Percentiles rank a stretch among this genome's conserved stretches.
Evolutionary conservation across 2,329 filamentous ascomycete genomes (phyloP).

Genomic region (Neurospora sp.): DNA sequence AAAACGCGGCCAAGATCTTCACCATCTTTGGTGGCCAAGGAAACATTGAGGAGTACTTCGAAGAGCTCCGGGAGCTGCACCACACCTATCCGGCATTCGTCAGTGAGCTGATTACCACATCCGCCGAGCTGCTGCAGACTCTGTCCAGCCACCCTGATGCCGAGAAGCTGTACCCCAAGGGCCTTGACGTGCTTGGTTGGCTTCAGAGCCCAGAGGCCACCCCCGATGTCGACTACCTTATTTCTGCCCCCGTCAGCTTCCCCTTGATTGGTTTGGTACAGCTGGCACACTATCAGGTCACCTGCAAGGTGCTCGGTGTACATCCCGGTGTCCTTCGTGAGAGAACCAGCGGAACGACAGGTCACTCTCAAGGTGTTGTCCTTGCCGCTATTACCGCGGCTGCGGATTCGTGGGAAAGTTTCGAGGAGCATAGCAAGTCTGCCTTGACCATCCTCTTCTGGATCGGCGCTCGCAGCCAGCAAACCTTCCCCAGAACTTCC

Average conservation of each 20-base stretch:
- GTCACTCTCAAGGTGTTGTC: conserved; percentile 93
- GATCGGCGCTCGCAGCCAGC: conserved; percentile 95
- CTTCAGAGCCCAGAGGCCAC: conserved; percentile 80
- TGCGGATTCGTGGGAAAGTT: conserved; percentile 87
- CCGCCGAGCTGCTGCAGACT: conserved; percentile 78
- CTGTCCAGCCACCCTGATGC: conserved; percentile 75
- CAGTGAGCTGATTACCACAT: conserved; percentile 68
- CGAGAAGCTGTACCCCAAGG: conserved; percentile 94
- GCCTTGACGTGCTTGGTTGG: conserved; percentile 92
- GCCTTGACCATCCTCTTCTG: conserved; percentile 93
- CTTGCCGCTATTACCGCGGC: conserved; percentile 87
- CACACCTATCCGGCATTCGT: conserved; percentile 86
- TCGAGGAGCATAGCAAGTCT: conserved; percentile 66
- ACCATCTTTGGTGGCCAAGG: conserved; percentile 94
- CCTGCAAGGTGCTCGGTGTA: conserved; percentile 81
- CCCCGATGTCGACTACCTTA: conserved; percentile 86
- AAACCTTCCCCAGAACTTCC: conserved; percentile 91
- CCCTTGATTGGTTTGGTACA: conserved; percentile 94
- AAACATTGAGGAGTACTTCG: conserved; percentile 99
- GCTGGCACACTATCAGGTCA: conserved; percentile 89
- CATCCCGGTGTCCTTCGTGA: conserved; percentile 83
- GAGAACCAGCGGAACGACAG: conserved; percentile 77
- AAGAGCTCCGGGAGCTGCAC: conserved; percentile 87
- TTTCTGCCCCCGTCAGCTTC: conserved; percentile 90
- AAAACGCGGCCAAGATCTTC: conserved; percentile 77